Base-by-base conservation (phyloP, 108 stramenopile species). In the Fistulifera solaris region DNA sequence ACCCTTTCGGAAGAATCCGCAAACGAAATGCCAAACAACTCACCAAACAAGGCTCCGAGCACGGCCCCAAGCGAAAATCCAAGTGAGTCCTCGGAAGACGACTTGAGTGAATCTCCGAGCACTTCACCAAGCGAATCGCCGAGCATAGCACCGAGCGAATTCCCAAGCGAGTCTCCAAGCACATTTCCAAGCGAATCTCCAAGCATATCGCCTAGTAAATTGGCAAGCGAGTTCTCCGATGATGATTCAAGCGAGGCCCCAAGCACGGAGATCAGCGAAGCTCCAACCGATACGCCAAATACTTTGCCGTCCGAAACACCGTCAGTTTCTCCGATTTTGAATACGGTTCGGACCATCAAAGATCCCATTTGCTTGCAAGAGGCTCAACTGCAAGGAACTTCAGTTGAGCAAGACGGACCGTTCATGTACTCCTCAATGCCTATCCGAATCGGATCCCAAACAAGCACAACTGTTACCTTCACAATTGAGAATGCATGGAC, bases 101-200 rank as follows among this genome's bases (percentile, higher is more conserved):
- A n/a, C n/a, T n/a, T n/a, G n/a, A 45, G 44, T 45, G 44, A 45
- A 11, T 45, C 44, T 4, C 44, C 44, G 11, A 45, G 44, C 11
- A 21, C 11, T 19, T 4, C 44, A 45, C 44, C 44, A 45, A 45
- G 44, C 11, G 44, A 45, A 45, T 45, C 44, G 21, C 44, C 44
- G 6, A 45, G 44, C 11, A 11, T 5, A 11, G 16, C 44, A 11
- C 44, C 44, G 19, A 45, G 44, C 11, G 4, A 4, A 4, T 8
- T 21, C 5, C 44, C 44, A 4, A 45, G 44, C 21, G 4, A 4
- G 11, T 4, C 44, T 6, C 44, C 44, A 45, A 45, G 44, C 21
- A 21, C 5, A 8, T 45, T 11, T 8, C 44, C 44, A 4, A 45
- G 44, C 11, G 44, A 17, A 19, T 8, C 11, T 21, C 44, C 44